Conservation (phyloP, 129 eudicot species). For the Pittosporum tobira region DNA sequence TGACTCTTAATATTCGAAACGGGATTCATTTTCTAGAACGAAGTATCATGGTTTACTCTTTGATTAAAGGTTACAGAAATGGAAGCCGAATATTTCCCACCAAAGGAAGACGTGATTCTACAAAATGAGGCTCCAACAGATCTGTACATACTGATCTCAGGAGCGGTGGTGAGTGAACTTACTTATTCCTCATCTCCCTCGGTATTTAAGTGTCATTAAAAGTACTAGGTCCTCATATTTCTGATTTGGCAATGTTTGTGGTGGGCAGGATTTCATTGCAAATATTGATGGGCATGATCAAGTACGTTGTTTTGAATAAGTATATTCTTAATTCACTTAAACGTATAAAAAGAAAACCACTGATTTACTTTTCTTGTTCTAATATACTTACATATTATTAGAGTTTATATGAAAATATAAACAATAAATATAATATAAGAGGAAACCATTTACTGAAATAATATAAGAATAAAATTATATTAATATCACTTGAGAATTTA, state of each 20-base stretch:
- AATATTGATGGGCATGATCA: conserved; percentile 46
- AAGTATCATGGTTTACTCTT: conserved; percentile 3
- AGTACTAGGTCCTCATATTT: neutral
- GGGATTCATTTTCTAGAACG: too few relatives aligned
- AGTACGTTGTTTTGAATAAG: conserved; percentile 26
- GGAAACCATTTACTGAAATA: too few relatives aligned
- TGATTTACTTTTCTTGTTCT: neutral
- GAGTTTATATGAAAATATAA: too few relatives aligned
- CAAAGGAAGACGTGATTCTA: conserved; percentile 73
- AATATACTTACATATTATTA: conserved; percentile 29
- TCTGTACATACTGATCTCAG: conserved; percentile 70
- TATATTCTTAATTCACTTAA: neutral
- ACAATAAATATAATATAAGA: too few relatives aligned
- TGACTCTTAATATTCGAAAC: too few relatives aligned
- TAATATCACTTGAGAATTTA: too few relatives aligned
- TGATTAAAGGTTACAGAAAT: conserved; percentile 67
- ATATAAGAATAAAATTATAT: too few relatives aligned
- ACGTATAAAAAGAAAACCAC: conserved; percentile 4
- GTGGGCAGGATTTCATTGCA: conserved; percentile 52
- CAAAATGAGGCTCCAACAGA: conserved; percentile 85
- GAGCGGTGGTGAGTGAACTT: conserved; percentile 69
- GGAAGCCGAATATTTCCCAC: conserved; percentile 94
- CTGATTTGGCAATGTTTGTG: conserved; percentile 2
- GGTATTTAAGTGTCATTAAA: conserved; percentile 3
- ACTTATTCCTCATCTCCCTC: neutral